Evolutionary conservation across 2,329 filamentous ascomycete species (phyloP).

Genomic region (Fusarium cyanostomum): DNA sequence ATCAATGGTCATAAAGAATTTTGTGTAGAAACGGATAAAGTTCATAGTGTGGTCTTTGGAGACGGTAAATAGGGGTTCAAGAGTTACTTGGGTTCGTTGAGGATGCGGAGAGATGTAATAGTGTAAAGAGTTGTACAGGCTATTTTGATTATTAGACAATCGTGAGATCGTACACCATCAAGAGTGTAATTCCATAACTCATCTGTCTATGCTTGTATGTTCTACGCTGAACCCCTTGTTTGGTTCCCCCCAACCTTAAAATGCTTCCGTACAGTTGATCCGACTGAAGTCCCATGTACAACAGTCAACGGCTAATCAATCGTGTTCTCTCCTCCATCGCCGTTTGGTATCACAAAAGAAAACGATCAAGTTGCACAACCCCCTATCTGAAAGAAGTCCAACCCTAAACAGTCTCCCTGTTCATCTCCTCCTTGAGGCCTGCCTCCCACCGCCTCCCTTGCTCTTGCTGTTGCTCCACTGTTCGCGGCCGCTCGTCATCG

Average conservation of each 20-base stretch:
- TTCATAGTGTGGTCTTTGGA: neutral
- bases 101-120: neutral
- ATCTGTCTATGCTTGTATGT: conserved; percentile 5
- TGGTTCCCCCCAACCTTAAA: neutral
- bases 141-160: conserved; percentile 3
- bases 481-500: conserved; percentile 39
- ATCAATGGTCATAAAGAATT: neutral
- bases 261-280: neutral
- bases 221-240: neutral
- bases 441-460: conserved; percentile 35
- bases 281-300: neutral
- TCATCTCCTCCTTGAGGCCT: conserved; percentile 30
- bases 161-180: conserved; percentile 3
- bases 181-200: conserved; percentile 1
- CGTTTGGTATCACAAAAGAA: conserved; percentile 9
- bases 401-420: conserved; percentile 32
- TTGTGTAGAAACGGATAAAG: neutral
- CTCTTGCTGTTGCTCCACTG: conserved; percentile 25
- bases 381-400: neutral
- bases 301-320: neutral
- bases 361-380: conserved; percentile 2
- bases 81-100: neutral
- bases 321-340: neutral
- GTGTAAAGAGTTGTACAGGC: neutral
- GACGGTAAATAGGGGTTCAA: neutral